Evolutionary conservation across 2,329 filamentous ascomycete species (phyloP).

Genomic region (Pestalotiopsis sp.): DNA sequence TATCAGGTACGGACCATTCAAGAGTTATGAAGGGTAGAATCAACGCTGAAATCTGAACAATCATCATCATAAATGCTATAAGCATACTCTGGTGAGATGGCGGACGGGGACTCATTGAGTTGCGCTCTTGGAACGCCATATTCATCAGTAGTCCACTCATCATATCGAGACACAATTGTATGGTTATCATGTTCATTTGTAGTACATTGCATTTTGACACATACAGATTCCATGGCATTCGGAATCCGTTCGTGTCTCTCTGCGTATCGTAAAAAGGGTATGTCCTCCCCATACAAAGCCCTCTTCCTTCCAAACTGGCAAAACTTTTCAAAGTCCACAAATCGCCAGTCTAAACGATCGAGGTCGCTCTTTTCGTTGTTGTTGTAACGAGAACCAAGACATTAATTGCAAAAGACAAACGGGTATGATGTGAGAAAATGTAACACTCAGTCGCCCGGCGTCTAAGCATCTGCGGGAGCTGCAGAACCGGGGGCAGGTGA

Average conservation of each 20-base stretch:
- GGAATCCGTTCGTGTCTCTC: background rate
- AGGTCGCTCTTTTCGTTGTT: conserved; percentile 11
- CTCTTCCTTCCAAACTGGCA: conserved; percentile 12
- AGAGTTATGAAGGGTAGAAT: too few relatives aligned
- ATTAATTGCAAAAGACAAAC: conserved; percentile 43
- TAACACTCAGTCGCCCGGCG: background rate
- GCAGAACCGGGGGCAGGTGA: conserved; percentile 57
- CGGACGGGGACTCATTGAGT: too few relatives aligned
- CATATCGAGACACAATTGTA: background rate
- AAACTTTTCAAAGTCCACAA: conserved; percentile 16
- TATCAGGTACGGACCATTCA: too few relatives aligned
- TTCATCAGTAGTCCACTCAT: too few relatives aligned
- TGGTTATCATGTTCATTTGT: conserved; percentile 9
- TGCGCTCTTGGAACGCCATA: too few relatives aligned
- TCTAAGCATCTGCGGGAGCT: conserved; percentile 12
- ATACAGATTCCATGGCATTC: background rate
- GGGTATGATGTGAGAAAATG: conserved; percentile 8
- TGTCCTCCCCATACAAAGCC: conserved; percentile 13
- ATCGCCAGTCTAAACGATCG: conserved; percentile 16
- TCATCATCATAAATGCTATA: too few relatives aligned
- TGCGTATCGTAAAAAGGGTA: conserved; percentile 12
- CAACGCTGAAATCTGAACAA: too few relatives aligned
- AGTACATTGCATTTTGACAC: conserved; percentile 6
- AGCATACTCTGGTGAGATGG: too few relatives aligned
- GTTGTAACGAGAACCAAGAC: conserved; percentile 33